Base-by-base conservation (phyloP, 208 protist genomes). In the Herpetomonas tarakana region DNA sequence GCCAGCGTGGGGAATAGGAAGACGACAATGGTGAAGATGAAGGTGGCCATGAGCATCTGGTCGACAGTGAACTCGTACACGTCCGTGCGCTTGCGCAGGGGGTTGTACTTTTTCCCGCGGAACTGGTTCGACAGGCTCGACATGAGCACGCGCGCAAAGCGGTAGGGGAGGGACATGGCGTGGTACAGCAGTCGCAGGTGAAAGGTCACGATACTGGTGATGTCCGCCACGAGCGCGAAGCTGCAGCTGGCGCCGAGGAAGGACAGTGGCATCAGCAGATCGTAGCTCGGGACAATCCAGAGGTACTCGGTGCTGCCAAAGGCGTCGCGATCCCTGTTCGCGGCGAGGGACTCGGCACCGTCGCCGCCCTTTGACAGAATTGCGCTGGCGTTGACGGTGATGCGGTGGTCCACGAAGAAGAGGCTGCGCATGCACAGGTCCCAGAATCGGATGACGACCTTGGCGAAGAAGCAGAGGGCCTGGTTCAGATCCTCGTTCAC, bases 1-100 rank as follows among this genome's bases (percentile, higher is more conserved):
- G 74, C 68, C 6, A 97, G 64, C 1, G 96, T 98, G 6, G 94
- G 93, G 41, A 97, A 88, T 18, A 98, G 75, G 50, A 97, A 97
- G 24, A 90, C 69, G 22, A 82, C 65, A 1, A 97, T 77, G 24
- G 88, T 90, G 47, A 97, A 97, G 11, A 98, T 65, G 57, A 98
- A 67, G 1, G 91, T 97, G 0, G 86, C 92, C 11, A 94, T 68
- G 18, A 98, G 76, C 73, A 97, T 86, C 69, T 98, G 91, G 55
- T 98, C 88, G 29, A 81, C 64, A 26, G 83, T 62, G 68, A 97
- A 98, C 47, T 96, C 79, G 49, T 88, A 90, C 22, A 65, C 73
- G 65, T 98, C 96, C 3, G 81, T 85, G 25, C 93, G 86, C 14
- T 84, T 71, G 9, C 91, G 86, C n/a, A 98, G 82, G n/a, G 91